Base-by-base conservation (phyloP, 768 basidiomycete species). In the Xanthoconium stramineum region DNA sequence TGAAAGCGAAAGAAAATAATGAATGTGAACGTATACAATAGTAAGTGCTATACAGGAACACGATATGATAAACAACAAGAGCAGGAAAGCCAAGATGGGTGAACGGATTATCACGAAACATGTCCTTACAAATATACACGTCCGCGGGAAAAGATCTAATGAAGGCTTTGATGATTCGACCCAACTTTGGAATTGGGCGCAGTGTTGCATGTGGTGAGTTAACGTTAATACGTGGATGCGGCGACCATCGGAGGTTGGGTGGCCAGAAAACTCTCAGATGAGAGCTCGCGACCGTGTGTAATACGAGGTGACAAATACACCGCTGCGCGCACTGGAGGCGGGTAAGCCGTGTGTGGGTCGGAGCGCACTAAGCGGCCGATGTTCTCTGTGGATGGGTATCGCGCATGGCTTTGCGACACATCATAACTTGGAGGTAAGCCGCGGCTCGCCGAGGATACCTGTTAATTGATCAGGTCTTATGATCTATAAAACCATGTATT, bases 311-410 rank as follows among this genome's bases (percentile, higher is more conserved):
- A 59, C 20, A 52, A 47, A 32, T 74, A 72, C 11, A 73, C 75
- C 6, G 72, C 74, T 4, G 68, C 70, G 30, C 75, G 71, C 29
- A 74, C 74, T 13, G 75, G 60, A 3, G 67, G 66, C 5, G 76
- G 78, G 59, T 76, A 73, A 33, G 73, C 52, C 67, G 69, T 66
- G 15, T 69, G 58, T 29, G 69, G 65, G 50, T 72, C 71, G 8
- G 65, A 57, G 10, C 59, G 65, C 17, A 50, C 36, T 15, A 60
- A 57, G 32, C 47, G 60, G 15, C 55, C 42, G 13, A 65, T 12
- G 42, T 61, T 66, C 39, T 74, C 74, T 17, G 57, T 47, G 2
- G 71, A 74, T 1, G 65, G 32, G 24, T 57, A 45, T 17, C 50
- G 59, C 14, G 35, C 48, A 13, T 59, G 61, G 17, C n/a, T 36